A percentile compares a stretch with the other conserved stretches of the same genome.
These are phyloP conservation scores for Sphaerulina vaccinii DNA, from an alignment of 2,329 filamentous ascomycete genomes.

Conservation along the genomic window DNA sequence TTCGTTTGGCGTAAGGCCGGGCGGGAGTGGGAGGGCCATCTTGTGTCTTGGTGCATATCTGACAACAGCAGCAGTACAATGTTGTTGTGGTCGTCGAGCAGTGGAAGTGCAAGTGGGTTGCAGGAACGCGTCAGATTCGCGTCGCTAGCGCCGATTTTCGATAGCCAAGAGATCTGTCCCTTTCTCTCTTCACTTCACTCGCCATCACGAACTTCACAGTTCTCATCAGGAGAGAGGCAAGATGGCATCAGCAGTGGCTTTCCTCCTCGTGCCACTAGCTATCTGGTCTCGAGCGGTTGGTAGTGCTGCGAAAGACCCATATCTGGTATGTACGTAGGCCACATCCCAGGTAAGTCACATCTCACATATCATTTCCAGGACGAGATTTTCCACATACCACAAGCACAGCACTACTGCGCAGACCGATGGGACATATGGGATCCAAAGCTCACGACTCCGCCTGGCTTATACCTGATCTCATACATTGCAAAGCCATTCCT, in stretches of 20 bases:
- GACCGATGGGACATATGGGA: slow-evolving; percentile 80
- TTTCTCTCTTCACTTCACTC: not conserved
- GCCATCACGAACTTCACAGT: not conserved
- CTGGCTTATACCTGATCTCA: slow-evolving; percentile 61
- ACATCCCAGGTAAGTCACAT: slow-evolving; percentile 25
- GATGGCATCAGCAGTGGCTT: slow-evolving; percentile 27
- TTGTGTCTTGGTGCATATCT: slow-evolving; percentile 18
- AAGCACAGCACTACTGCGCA: slow-evolving; percentile 82
- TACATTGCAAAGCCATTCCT: slow-evolving; percentile 41
- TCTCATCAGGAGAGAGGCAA: not conserved
- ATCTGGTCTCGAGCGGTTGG: slow-evolving; percentile 44
- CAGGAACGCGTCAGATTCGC: not conserved
- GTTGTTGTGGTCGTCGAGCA: not conserved
- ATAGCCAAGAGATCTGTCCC: not conserved
- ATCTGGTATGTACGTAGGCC: slow-evolving; percentile 49
- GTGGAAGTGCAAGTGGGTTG: not conserved
- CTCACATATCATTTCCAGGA: slow-evolving; percentile 55
- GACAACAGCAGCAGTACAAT: not conserved
- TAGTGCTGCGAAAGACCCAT: slow-evolving; percentile 54
- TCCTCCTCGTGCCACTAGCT: slow-evolving; percentile 26
- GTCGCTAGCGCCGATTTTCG: not conserved
- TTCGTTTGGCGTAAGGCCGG: slow-evolving; percentile 77
- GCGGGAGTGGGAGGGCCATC: slow-evolving; percentile 63
- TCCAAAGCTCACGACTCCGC: slow-evolving; percentile 94
- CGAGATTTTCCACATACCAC: slow-evolving; percentile 84